A percentile compares a stretch with the other conserved stretches of the same genome.
phyloP scores from a whole-genome alignment of 371 early-diverging fungal genomes.

The Mucor circinelloides region DNA sequence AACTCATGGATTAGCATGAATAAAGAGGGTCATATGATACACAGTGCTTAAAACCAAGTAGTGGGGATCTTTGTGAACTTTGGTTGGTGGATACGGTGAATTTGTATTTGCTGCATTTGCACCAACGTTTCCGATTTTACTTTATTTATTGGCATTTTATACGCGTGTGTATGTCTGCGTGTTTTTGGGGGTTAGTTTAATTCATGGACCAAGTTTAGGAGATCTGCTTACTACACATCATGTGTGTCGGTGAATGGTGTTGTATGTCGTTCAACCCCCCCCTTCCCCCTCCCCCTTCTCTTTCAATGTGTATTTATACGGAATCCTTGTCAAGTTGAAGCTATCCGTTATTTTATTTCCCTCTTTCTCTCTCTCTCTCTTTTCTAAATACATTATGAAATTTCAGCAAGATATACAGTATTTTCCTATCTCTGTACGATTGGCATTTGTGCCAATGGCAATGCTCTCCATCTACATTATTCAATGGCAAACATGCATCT shows the following conservation, averaged over 20 bases:
- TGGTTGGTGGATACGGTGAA: background rate
- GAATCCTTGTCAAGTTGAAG: background rate
- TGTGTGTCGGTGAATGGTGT: background rate
- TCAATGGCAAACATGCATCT: slow-evolving; percentile 7
- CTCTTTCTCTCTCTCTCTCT: slow-evolving; percentile 12
- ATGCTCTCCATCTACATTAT: slow-evolving; percentile 7
- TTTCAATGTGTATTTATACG: background rate
- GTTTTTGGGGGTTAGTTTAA: background rate
- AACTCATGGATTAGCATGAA: slow-evolving; percentile 5
- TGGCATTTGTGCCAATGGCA: slow-evolving; percentile 13
- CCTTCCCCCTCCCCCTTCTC: background rate
- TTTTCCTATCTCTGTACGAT: slow-evolving; percentile 11
- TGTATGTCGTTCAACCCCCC: background rate
- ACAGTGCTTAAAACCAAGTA: background rate
- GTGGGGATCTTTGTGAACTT: background rate
- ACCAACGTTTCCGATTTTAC: slow-evolving; percentile 6
- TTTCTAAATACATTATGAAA: slow-evolving; percentile 7
- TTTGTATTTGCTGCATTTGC: background rate
- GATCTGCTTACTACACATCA: background rate
- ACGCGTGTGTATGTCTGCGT: background rate
- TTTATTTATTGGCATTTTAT: slow-evolving; percentile 3
- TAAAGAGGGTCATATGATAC: background rate
- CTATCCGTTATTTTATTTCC: background rate
- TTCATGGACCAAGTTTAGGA: background rate
- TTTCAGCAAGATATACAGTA: slow-evolving; percentile 18